phyloP scores from a whole-genome alignment of 2,329 filamentous ascomycete species.

The Claviceps sp. region DNA sequence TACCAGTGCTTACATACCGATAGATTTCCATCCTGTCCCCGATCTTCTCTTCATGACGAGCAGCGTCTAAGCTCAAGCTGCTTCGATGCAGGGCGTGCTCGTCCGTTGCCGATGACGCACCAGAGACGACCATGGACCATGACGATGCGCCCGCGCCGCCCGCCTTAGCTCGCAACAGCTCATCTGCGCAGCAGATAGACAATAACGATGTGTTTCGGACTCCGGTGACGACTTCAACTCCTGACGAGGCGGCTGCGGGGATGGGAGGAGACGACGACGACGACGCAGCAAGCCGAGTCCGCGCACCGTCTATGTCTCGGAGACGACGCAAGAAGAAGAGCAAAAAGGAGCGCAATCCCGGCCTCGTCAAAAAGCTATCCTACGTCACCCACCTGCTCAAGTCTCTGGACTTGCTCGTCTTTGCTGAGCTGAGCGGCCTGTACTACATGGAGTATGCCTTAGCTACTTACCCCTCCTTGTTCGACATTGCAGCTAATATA shows the following conservation, averaged over 20 bases:
- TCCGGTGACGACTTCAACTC: constrained; percentile 5
- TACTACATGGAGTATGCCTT: constrained; percentile 56
- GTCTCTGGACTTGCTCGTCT: constrained; percentile 49
- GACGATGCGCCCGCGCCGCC: constrained; percentile 30
- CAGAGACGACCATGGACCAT: constrained; percentile 36
- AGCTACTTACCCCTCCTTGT: not conserved
- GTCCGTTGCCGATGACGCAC: constrained; percentile 18
- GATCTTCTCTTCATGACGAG: constrained; percentile 14
- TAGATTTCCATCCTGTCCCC: not conserved
- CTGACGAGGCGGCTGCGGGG: not conserved
- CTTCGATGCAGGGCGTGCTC: constrained; percentile 18
- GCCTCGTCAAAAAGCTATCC: constrained; percentile 43
- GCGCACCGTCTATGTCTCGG: constrained; percentile 16
- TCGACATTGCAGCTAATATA: not conserved
- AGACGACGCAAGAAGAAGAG: constrained; percentile 23
- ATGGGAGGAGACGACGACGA: constrained; percentile 1
- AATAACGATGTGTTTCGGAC: not conserved
- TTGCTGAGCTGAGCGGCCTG: constrained; percentile 49
- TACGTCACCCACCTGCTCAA: constrained; percentile 48
- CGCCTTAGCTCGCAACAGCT: constrained; percentile 17
- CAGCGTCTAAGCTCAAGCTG: constrained; percentile 11
- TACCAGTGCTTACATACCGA: not conserved
- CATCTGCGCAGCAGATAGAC: constrained; percentile 4
- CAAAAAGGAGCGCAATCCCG: constrained; percentile 24
- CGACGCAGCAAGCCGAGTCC: constrained; percentile 8